Conservation (phyloP, 2,329 filamentous ascomycete genomes). For the Diaporthe australafricana region DNA sequence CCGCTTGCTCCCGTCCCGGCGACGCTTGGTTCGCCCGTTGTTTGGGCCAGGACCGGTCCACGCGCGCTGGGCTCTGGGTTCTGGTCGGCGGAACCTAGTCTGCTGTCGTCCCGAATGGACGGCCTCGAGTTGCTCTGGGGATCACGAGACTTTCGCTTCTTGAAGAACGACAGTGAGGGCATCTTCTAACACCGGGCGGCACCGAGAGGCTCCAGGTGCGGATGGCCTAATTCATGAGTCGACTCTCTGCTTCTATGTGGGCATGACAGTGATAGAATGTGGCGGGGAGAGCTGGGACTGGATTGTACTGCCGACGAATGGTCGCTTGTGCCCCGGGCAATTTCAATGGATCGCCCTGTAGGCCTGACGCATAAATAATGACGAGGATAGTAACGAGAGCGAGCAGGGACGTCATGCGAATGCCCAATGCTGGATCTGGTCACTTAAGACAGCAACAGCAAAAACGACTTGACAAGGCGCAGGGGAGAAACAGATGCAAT, state of each 20-base stretch:
- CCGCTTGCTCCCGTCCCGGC: slow-evolving; percentile 3
- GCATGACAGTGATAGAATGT: slow-evolving; percentile 13
- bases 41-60: neutral
- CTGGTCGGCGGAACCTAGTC: neutral
- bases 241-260: slow-evolving; percentile 3
- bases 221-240: slow-evolving; percentile 25
- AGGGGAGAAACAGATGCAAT: slow-evolving; percentile 1
- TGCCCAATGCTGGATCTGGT: neutral
- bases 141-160: slow-evolving; percentile 22
- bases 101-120: slow-evolving; percentile 5
- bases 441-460: neutral
- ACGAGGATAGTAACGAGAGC: slow-evolving; percentile 21
- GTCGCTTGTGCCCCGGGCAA: neutral
- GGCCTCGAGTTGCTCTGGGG: neutral
- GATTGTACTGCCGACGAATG: slow-evolving; percentile 3
- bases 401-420: slow-evolving; percentile 21
- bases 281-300: neutral
- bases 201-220: neutral
- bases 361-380: slow-evolving; percentile 20
- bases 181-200: slow-evolving; percentile 17
- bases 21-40: slow-evolving; percentile 7
- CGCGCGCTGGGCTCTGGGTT: neutral
- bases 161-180: slow-evolving; percentile 26
- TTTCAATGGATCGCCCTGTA: neutral
- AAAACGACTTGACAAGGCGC: slow-evolving; percentile 9